Conservation (phyloP, 2,329 filamentous ascomycete species). For the Colletotrichum chlorophyti region DNA sequence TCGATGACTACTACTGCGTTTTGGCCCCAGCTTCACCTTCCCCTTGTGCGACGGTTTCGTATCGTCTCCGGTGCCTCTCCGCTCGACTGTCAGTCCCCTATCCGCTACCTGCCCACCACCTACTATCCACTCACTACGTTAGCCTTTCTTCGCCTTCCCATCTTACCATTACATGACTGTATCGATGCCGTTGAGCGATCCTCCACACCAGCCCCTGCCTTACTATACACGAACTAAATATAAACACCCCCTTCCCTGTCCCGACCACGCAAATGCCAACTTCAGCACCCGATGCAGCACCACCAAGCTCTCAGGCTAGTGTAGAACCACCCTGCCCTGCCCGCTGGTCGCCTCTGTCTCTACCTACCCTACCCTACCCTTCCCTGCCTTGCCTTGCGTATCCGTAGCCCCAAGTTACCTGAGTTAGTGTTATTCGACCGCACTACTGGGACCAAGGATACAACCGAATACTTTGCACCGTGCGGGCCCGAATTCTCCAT, state of each 20-base stretch:
- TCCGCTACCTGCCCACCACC: slow-evolving; percentile 7
- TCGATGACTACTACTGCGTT: slow-evolving; percentile 17
- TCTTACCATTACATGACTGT: slow-evolving; percentile 3
- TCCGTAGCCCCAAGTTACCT: slow-evolving; percentile 4
- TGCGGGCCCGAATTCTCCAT: slow-evolving; percentile 19
- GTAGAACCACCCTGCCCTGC: neutral
- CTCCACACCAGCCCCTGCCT: too few species aligned
- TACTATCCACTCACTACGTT: too few species aligned
- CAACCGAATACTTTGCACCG: too few species aligned
- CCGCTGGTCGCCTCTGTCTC: neutral
- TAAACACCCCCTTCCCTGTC: too few species aligned
- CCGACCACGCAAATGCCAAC: too few species aligned
- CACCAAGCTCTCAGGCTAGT: too few species aligned
- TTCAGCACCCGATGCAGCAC: too few species aligned
- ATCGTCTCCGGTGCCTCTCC: slow-evolving; percentile 25
- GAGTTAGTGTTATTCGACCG: slow-evolving; percentile 8
- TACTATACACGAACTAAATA: too few species aligned
- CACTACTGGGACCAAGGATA: slow-evolving; percentile 24
- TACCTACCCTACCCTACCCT: neutral
- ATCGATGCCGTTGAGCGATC: too few species aligned
- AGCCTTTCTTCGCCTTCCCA: too few species aligned
- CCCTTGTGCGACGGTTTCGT: slow-evolving; percentile 28
- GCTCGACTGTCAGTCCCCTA: slow-evolving; percentile 24
- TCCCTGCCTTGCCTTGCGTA: slow-evolving; percentile 7
- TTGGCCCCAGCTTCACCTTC: slow-evolving; percentile 26